Evolutionary conservation across 495 filamentous ascomycete genomes (phyloP).

Genomic region (Lophiotrema nucula): DNA sequence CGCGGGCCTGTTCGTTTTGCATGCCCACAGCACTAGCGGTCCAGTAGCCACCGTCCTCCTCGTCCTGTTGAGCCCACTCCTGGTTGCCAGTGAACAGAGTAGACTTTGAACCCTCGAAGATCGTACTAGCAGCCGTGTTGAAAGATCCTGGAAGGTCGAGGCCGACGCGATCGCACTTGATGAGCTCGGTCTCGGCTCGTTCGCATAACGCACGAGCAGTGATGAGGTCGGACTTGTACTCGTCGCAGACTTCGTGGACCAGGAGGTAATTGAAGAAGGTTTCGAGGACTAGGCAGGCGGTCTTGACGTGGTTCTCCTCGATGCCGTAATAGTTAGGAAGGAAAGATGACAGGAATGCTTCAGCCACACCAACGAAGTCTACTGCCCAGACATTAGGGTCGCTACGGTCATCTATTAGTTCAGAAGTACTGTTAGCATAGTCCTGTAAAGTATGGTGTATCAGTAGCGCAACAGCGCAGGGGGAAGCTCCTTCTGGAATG

Average conservation of each 20-base stretch:
- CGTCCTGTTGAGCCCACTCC: slow-evolving; percentile 42
- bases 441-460: too few relatives aligned
- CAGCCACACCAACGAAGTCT: slow-evolving; percentile 74
- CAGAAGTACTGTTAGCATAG: too few relatives aligned
- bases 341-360: slow-evolving; percentile 72
- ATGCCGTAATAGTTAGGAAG: slow-evolving; percentile 48
- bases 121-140: slow-evolving; percentile 63
- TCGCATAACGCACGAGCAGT: slow-evolving; percentile 68
- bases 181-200: slow-evolving; percentile 64
- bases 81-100: slow-evolving; percentile 38
- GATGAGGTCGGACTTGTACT: slow-evolving; percentile 65
- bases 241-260: slow-evolving; percentile 79
- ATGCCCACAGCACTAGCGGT: slow-evolving; percentile 28
- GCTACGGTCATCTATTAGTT: too few relatives aligned
- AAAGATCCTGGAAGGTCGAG: slow-evolving; percentile 66
- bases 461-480: too few relatives aligned
- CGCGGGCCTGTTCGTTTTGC: slow-evolving; percentile 34
- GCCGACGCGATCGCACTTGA: slow-evolving; percentile 51
- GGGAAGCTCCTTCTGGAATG: too few relatives aligned
- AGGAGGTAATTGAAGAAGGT: slow-evolving; percentile 91
- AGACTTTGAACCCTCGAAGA: slow-evolving; percentile 55
- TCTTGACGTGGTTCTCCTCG: slow-evolving; percentile 45
- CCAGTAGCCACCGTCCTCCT: neutral
- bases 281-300: slow-evolving; percentile 60
- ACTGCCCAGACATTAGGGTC: slow-evolving; percentile 62